Percentiles rank a stretch among this genome's conserved stretches.
Conservation (phyloP, 306 rosid species). For the Cicer bijugum region DNA sequence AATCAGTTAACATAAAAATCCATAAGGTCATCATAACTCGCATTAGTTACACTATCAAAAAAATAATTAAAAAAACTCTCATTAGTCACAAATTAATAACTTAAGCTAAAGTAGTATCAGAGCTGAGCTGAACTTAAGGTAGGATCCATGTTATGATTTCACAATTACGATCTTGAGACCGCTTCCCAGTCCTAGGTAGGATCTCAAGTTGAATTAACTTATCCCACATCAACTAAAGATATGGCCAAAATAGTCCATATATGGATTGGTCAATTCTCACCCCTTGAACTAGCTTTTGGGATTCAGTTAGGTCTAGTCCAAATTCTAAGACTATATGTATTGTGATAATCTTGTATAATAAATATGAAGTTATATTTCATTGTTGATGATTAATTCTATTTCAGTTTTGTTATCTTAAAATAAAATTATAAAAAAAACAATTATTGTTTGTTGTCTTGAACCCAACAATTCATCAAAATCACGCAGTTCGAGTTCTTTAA, state of each 20-base stretch:
- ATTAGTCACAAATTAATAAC: too few species aligned
- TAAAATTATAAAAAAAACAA: not conserved
- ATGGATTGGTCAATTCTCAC: not conserved
- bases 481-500: conserved; percentile 42
- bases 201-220: conserved; percentile 3
- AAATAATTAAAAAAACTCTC: too few species aligned
- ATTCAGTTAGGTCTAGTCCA: not conserved
- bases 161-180: not conserved
- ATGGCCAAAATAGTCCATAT: not conserved
- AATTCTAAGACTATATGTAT: conserved; percentile 7
- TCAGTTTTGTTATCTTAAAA: conserved; percentile 19
- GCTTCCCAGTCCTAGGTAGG: not conserved
- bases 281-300: not conserved
- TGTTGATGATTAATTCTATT: conserved; percentile 22
- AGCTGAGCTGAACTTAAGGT: too few species aligned
- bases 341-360: conserved; percentile 9
- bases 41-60: too few species aligned
- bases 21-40: too few species aligned
- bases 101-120: too few species aligned
- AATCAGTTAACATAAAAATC: too few species aligned
- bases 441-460: conserved; percentile 24
- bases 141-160: not conserved
- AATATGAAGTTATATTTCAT: conserved; percentile 33
- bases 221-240: conserved; percentile 1
- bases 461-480: conserved; percentile 26